These are phyloP conservation scores for Cytospora piceae DNA, from an alignment of 2,329 filamentous ascomycete species.

Conservation along the genomic window DNA sequence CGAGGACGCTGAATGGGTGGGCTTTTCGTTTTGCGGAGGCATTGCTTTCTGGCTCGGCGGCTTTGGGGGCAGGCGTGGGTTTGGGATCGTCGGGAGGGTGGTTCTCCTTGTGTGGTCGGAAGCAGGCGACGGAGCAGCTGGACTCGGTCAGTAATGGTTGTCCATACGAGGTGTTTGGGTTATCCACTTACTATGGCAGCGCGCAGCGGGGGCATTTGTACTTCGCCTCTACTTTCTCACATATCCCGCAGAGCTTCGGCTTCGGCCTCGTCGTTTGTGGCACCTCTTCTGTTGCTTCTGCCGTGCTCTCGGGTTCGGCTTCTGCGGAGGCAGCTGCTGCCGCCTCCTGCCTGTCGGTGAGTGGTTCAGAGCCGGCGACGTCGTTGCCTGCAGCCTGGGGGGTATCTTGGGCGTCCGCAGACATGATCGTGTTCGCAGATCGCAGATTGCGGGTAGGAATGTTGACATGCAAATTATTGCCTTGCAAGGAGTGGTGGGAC, in stretches of 20 bases:
- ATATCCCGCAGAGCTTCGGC: constrained; percentile 57
- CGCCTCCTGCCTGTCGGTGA: neutral
- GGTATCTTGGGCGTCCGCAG: constrained; percentile 16
- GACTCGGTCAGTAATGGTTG: constrained; percentile 19
- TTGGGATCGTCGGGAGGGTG: constrained; percentile 35
- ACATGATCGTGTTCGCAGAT: constrained; percentile 8
- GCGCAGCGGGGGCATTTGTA: constrained; percentile 67
- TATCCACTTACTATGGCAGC: constrained; percentile 57
- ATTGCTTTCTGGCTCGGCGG: constrained; percentile 24
- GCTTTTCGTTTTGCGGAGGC: constrained; percentile 26
- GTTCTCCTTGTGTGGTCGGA: constrained; percentile 39
- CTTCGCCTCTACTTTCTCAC: constrained; percentile 54
- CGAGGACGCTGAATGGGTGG: constrained; percentile 57
- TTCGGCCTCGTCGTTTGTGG: constrained; percentile 26
- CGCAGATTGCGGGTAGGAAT: neutral
- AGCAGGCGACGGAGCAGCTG: constrained; percentile 65
- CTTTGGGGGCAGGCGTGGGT: constrained; percentile 26
- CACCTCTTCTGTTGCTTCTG: constrained; percentile 14
- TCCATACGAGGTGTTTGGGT: neutral
- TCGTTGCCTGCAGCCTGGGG: neutral
- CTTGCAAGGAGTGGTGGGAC: neutral
- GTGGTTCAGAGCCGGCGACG: neutral
- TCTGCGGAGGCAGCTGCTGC: neutral
- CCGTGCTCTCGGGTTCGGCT: neutral
- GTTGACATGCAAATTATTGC: neutral